Conservation (phyloP, 805 yeast species). For the Wickerhamiella sergipiensis region DNA sequence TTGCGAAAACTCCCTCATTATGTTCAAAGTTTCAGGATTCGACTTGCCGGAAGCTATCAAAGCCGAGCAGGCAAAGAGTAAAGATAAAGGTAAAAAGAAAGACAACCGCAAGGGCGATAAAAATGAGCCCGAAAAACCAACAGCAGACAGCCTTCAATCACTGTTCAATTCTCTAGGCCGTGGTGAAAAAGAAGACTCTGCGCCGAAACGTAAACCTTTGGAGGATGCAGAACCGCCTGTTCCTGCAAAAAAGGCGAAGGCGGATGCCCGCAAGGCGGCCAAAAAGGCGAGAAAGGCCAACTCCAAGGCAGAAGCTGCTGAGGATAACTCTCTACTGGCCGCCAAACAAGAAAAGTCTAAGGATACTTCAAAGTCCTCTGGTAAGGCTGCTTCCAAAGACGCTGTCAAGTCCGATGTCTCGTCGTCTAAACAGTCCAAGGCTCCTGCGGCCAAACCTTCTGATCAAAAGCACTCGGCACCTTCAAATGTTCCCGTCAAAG, state of each 20-base stretch:
- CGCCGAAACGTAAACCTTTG: background rate
- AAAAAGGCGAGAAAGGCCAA: background rate
- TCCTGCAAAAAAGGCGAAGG: constrained; percentile 1
- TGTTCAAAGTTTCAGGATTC: constrained; percentile 9
- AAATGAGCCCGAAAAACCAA: background rate
- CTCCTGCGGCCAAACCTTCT: too few relatives aligned
- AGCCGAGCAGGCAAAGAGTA: constrained; percentile 5
- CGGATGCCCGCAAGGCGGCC: background rate
- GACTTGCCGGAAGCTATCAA: constrained; percentile 3
- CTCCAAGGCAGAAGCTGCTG: background rate
- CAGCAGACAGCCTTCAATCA: background rate
- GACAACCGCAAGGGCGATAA: constrained; percentile 9
- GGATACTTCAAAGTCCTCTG: too few relatives aligned
- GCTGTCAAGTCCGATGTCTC: background rate
- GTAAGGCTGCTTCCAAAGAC: too few relatives aligned
- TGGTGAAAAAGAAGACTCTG: background rate
- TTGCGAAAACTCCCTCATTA: background rate
- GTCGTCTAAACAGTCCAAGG: too few relatives aligned
- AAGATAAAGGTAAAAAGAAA: constrained; percentile 2
- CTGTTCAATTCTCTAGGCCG: background rate
- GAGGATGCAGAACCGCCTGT: background rate
- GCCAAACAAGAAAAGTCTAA: background rate
- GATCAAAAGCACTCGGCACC: background rate
- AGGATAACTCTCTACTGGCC: background rate
- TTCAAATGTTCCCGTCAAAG: background rate